Conservation (phyloP, 352 stramenopile genomes). For the Phytophthora colocasiae region DNA sequence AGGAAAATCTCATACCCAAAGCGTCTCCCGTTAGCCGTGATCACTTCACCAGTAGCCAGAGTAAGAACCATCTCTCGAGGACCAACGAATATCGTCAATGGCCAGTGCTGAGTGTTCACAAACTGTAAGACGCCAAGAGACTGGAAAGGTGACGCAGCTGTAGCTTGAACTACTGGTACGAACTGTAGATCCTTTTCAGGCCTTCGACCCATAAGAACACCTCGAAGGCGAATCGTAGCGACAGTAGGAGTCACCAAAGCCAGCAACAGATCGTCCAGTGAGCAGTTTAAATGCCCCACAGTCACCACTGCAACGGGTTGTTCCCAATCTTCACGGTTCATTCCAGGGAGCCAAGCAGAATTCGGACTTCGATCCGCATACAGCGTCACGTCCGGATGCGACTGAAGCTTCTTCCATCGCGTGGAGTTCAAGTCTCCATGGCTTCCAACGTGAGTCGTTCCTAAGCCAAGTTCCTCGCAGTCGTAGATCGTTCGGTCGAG, state of each 20-base stretch:
- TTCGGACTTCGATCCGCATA: slow-evolving; percentile 27
- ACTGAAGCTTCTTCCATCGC: slow-evolving; percentile 38
- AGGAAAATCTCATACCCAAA: slow-evolving; percentile 37
- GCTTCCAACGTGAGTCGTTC: slow-evolving; percentile 8
- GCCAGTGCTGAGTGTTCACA: slow-evolving; percentile 35
- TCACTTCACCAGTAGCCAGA: slow-evolving; percentile 29
- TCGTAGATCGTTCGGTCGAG: slow-evolving; percentile 36
- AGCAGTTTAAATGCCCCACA: slow-evolving; percentile 25
- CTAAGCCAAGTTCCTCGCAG: slow-evolving; percentile 32
- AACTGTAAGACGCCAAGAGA: slow-evolving; percentile 24
- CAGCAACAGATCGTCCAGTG: slow-evolving; percentile 32
- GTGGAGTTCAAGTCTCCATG: slow-evolving; percentile 21
- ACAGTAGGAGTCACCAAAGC: slow-evolving; percentile 23
- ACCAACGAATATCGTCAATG: slow-evolving; percentile 28
- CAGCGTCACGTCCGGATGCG: slow-evolving; percentile 29
- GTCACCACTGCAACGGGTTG: slow-evolving; percentile 30
- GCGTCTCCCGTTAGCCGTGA: slow-evolving; percentile 22
- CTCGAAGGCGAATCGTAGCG: slow-evolving; percentile 20
- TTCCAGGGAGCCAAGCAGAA: slow-evolving; percentile 25
- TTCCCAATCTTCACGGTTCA: slow-evolving; percentile 33
- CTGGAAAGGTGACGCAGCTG: slow-evolving; percentile 22
- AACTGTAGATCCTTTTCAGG: slow-evolving; percentile 20
- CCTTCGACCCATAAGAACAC: slow-evolving; percentile 24
- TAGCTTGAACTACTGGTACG: slow-evolving; percentile 21
- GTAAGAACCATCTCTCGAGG: slow-evolving; percentile 31